phyloP scores from a whole-genome alignment of 192 early-diverging fungal species.

The Anaeromyces robustus region DNA sequence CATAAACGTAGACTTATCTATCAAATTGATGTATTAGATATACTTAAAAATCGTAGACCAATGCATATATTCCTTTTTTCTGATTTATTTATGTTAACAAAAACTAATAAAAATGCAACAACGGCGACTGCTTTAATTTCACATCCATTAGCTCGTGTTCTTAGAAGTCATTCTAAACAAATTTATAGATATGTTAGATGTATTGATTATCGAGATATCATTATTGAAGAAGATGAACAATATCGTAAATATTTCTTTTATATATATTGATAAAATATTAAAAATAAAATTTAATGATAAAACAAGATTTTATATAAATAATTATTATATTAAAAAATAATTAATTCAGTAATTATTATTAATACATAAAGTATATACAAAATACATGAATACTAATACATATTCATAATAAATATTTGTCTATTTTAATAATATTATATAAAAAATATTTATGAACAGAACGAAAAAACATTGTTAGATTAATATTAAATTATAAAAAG shows the following conservation, averaged over 20 bases:
- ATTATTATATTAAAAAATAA: too few relatives aligned
- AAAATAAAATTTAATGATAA: too few relatives aligned
- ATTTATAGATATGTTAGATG: not conserved
- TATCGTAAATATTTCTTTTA: not conserved
- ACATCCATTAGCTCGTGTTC: not conserved
- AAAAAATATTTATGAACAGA: not conserved
- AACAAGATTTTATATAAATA: too few relatives aligned
- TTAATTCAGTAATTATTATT: too few relatives aligned
- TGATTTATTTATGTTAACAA: not conserved
- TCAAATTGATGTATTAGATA: constrained; percentile 16
- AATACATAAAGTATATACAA: too few relatives aligned
- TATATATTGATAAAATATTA: too few relatives aligned
- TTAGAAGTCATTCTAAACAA: not conserved
- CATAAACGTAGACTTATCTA: constrained; percentile 23
- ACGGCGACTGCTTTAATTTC: not conserved
- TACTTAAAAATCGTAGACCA: not conserved
- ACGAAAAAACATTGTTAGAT: not conserved
- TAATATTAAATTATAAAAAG: not conserved
- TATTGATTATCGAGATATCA: not conserved
- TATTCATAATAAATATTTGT: too few relatives aligned
- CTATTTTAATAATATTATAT: too few relatives aligned
- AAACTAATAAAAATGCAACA: not conserved
- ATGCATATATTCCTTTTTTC: not conserved
- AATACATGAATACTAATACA: too few relatives aligned
- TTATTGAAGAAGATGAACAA: not conserved